Conservation (phyloP, 73 alveolate species). For the Paramecium octaurelia region DNA sequence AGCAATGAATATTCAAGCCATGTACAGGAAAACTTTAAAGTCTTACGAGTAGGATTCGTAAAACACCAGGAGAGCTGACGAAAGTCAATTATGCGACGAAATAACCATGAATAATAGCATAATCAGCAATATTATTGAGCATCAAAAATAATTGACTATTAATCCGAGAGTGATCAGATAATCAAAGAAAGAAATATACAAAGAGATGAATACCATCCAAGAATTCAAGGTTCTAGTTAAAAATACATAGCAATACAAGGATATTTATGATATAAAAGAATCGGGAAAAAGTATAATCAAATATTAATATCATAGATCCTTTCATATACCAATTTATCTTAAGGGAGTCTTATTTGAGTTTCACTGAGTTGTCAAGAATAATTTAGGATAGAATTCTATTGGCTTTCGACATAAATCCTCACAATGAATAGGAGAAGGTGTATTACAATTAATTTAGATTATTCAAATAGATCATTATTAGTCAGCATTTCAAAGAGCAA, state of each 20-base stretch:
- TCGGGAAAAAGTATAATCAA: background rate
- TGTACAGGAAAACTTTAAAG: background rate
- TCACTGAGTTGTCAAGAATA: background rate
- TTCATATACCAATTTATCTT: background rate
- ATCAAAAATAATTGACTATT: background rate
- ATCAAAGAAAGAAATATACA: background rate
- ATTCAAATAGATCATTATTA: slow-evolving; percentile 7
- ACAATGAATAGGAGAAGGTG: slow-evolving; percentile 15
- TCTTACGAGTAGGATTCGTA: background rate
- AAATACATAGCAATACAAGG: background rate
- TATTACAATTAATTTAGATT: slow-evolving; percentile 16
- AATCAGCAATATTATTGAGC: background rate
- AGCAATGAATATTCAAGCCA: background rate
- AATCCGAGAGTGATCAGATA: slow-evolving; percentile 4
- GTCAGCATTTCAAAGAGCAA: background rate
- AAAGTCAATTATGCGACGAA: slow-evolving; percentile 20
- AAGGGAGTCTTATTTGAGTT: background rate
- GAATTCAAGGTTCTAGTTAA: slow-evolving; percentile 31
- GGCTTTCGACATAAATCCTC: slow-evolving; percentile 16
- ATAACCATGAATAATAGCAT: slow-evolving; percentile 9
- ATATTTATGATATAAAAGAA: background rate
- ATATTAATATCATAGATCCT: background rate
- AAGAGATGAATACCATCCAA: slow-evolving; percentile 34
- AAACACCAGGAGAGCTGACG: background rate
- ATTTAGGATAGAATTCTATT: slow-evolving; percentile 24